Base-by-base conservation (phyloP, 2,329 filamentous ascomycete genomes). In the Aspergillus puulaauensis region DNA sequence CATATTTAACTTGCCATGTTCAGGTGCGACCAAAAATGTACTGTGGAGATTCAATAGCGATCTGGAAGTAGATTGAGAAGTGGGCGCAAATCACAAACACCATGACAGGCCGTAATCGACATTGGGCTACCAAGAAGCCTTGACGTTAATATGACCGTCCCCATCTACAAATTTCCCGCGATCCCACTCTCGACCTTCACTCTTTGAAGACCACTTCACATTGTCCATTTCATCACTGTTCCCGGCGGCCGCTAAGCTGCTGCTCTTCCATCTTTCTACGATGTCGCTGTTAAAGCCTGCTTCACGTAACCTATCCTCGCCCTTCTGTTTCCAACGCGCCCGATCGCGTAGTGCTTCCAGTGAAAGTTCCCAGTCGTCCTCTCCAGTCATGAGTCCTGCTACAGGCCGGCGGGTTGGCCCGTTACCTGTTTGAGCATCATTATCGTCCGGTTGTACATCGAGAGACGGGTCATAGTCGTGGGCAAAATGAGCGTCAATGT, bases 401-500 rank as follows among this genome's bases (percentile, higher is more conserved):
- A 77, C 74, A 14, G 70, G 70, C 12, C 74, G 72, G 23, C 70
- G 78, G 71, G 60, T 73, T 62, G 44, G 79, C 75, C 40, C 80
- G 76, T 3, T 88, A 73, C 65, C 90, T 85, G n/a, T 77, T 0
- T 83, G 82, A 58, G 86, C 80, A 64, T 88, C 89, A 50, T 73
- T 66, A 9, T 75, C 70, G 15, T 76, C 71, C 6, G 67, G 63
- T 3, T 74, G 72, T 4, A 79, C 62, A 59, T 80, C 78, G 8
- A 71, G 62, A 17, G 77, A 70, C 1, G 86, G 85, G 60, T 88
- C 79, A 65, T 88, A 88, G 17, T 74, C 82, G 1, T 85, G 78
- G 1, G 89, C 87, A 72, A 97, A 98, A 52, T 90, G 90, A 23
- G 83, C 80, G 68, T 97, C 92, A 63, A 97, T 96, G 9, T 84